These are phyloP conservation scores for Colletotrichum noveboracense DNA, from an alignment of 2,329 filamentous ascomycete genomes.

Conservation along the genomic window DNA sequence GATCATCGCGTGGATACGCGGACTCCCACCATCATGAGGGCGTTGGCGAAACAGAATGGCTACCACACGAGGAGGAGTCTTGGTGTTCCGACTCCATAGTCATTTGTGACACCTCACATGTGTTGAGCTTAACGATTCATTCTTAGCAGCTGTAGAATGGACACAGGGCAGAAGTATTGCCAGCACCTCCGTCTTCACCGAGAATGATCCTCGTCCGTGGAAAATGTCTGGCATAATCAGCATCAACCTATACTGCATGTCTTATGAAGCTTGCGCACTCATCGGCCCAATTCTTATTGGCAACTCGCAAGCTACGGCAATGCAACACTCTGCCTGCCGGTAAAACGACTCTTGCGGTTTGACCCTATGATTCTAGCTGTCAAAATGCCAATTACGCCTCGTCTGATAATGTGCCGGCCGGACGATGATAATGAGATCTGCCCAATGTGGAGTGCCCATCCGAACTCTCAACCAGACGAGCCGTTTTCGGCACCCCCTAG, in stretches of 20 bases:
- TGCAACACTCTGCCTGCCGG: background rate
- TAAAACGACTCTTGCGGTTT: background rate
- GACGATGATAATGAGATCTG: background rate
- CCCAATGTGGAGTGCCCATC: background rate
- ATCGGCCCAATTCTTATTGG: background rate
- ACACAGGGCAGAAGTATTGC: background rate
- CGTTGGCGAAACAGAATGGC: background rate
- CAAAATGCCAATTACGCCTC: background rate
- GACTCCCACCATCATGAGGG: background rate
- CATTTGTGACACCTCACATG: background rate
- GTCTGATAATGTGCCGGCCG: background rate
- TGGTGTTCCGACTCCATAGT: background rate
- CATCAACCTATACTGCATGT: background rate
- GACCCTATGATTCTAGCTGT: background rate
- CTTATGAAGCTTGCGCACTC: background rate
- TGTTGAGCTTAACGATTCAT: background rate
- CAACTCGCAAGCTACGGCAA: background rate
- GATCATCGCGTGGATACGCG: background rate
- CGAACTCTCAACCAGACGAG: background rate
- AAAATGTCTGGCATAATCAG: background rate
- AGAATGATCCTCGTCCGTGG: background rate
- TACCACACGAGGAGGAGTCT: background rate
- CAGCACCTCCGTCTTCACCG: background rate
- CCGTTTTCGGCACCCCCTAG: background rate
- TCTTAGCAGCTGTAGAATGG: background rate